Percentiles rank a stretch among this genome's conserved stretches.
These are phyloP conservation scores for Geranium rotundifolium DNA, from an alignment of 345 rosid species.

Conservation along the genomic window DNA sequence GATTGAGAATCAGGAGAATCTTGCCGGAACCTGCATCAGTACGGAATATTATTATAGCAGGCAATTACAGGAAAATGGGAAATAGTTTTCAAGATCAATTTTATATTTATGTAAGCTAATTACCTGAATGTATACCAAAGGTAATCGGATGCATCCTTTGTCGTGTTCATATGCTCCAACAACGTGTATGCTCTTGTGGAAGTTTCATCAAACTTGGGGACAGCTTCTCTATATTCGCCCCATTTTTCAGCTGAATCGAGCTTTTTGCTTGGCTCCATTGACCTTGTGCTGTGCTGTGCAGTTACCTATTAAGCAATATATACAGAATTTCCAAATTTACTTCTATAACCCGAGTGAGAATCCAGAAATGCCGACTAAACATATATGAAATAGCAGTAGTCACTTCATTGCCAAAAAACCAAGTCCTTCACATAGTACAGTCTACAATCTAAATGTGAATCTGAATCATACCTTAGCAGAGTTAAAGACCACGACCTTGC, in stretches of 20 bases:
- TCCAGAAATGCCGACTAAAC: not conserved
- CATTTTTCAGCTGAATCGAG: conserved; percentile 33
- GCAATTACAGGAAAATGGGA: not conserved
- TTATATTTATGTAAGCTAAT: not conserved
- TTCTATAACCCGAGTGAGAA: not conserved
- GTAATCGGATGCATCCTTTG: conserved; percentile 72
- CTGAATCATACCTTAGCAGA: conserved; percentile 48
- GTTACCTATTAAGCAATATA: conserved; percentile 30
- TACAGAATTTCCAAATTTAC: not conserved
- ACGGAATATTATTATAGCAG: not conserved
- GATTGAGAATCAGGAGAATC: conserved; percentile 18
- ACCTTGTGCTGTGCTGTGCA: conserved; percentile 38
- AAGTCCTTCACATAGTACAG: too few species aligned
- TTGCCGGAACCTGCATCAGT: conserved; percentile 5
- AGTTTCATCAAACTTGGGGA: conserved; percentile 38
- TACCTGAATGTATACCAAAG: conserved; percentile 72
- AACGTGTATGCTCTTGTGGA: conserved; percentile 36
- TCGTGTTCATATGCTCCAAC: conserved; percentile 57
- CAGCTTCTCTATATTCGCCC: conserved; percentile 43
- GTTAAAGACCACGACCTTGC: conserved; percentile 57
- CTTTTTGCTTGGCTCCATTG: conserved; percentile 25
- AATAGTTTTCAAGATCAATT: too few species aligned
- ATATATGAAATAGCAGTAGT: too few species aligned
- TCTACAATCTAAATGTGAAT: too few species aligned
- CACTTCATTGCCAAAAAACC: too few species aligned